Evolutionary conservation across 2,329 filamentous ascomycete species (phyloP), one percentile per base, ranked within the genome.

Genomic region (Paecilomyces sp.): DNA sequence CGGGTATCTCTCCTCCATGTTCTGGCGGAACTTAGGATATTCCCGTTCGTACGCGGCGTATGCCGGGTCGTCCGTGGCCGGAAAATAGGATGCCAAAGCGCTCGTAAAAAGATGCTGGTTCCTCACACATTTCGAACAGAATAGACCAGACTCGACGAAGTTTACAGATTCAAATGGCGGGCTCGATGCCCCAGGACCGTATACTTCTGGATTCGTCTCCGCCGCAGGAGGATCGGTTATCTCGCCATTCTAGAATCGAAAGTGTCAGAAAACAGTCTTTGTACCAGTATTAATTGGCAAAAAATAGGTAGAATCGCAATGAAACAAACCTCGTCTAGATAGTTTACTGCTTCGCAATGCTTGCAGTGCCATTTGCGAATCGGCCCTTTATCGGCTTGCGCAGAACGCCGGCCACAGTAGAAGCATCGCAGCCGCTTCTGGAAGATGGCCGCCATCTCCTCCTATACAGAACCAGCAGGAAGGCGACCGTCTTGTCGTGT

Each of bases 71-170:
- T 81, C 77, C 52, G 81, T 76, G 24, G 84, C 77, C 0, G 88
- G 87, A 1, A 95, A 83, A 73, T 95, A 97, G 61, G 93, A 87
- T 3, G 91, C 88, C 47, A 97, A 80, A 0, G 86, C 86, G 52
- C 87, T 83, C 34, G 87, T 88, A 65, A 92, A 86, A 6, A 97
- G 80, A 59, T 90, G 87, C 72, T 99, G 94, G 73, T 99, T 97
- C 73, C 91, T 91, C 57, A 92, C 78, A 69, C 94, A 99, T 58
- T 83, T 88, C 55, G 83, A 77, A 81, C 94, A 99, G 72, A 88
- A 88, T 60, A 83, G 74, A 47, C 74, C 73, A 25, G 75, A 72
- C 55, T 76, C 71, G 58, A 66, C 60, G 58, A 71, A 67, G 51
- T 71, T 65, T 58, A 63, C 58, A 47, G 71, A 66, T 61, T 72